phyloP scores from a whole-genome alignment of 2,329 filamentous ascomycete species.

The Talaromyces amestolkiae region DNA sequence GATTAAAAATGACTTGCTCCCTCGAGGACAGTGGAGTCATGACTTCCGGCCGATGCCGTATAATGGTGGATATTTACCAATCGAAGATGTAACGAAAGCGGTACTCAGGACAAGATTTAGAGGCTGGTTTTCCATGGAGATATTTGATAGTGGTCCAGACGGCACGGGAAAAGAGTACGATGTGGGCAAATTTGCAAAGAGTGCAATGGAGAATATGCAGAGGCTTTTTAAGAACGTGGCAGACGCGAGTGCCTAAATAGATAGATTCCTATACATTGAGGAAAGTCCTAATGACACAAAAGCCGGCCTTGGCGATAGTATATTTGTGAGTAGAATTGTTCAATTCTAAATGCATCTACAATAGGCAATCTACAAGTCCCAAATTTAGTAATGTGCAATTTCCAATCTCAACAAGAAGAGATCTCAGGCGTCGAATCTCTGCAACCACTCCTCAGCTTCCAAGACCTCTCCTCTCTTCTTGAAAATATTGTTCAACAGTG shows the following conservation, averaged over 20 bases:
- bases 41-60: conserved; percentile 68
- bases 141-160: conserved; percentile 62
- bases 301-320: background rate
- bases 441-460: conserved; percentile 7
- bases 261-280: background rate
- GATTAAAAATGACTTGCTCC: conserved; percentile 55
- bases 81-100: conserved; percentile 62
- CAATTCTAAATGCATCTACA: background rate
- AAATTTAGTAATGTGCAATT: background rate
- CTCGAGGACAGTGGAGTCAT: conserved; percentile 68
- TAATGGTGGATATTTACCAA: conserved; percentile 68
- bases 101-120: conserved; percentile 67
- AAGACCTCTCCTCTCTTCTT: conserved; percentile 7
- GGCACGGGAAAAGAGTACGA: conserved; percentile 54
- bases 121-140: conserved; percentile 67
- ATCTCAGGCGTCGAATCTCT: conserved; percentile 2
- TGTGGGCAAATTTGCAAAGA: conserved; percentile 49
- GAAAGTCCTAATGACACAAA: background rate
- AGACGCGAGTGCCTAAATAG: conserved; percentile 8
- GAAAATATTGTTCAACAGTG: background rate
- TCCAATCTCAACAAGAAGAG: background rate
- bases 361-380: background rate
- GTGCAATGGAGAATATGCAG: conserved; percentile 52
- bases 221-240: conserved; percentile 40
- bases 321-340: background rate